A percentile compares a stretch with the other conserved stretches of the same genome.
These are phyloP conservation scores for Remersonia thermophila DNA, from an alignment of 2,329 filamentous ascomycete genomes.

Conservation along the genomic window DNA sequence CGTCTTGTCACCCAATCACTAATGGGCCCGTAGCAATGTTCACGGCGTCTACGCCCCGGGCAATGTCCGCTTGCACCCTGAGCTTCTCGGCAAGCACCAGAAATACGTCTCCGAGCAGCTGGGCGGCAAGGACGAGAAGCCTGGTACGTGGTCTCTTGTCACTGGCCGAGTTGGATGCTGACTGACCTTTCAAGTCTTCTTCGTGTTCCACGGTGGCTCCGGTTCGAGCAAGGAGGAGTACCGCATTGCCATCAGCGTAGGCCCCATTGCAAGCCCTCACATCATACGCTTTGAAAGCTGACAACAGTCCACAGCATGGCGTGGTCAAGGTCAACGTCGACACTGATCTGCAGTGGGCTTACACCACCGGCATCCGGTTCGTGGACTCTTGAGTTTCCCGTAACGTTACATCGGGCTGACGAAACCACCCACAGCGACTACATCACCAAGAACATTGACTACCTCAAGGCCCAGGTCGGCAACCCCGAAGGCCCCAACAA, in stretches of 20 bases:
- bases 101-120: slow-evolving; percentile 75
- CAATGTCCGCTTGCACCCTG: slow-evolving; percentile 93
- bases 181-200: slow-evolving; percentile 50
- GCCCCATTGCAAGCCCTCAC: neutral
- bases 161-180: neutral
- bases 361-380: slow-evolving; percentile 70
- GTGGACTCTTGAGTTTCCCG: neutral
- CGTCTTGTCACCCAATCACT: neutral
- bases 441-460: slow-evolving; percentile 88
- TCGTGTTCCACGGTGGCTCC: slow-evolving; percentile 98
- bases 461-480: slow-evolving; percentile 73
- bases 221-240: slow-evolving; percentile 87
- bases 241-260: slow-evolving; percentile 57
- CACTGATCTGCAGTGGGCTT: slow-evolving; percentile 94
- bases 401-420: neutral
- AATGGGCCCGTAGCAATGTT: slow-evolving; percentile 52
- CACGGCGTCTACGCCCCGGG: slow-evolving; percentile 95
- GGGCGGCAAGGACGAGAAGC: slow-evolving; percentile 63
- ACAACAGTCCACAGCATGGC: slow-evolving; percentile 33
- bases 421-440: slow-evolving; percentile 47
- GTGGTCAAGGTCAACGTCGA: slow-evolving; percentile 99
- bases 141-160: slow-evolving; percentile 26
- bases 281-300: neutral
- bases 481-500: slow-evolving; percentile 90
- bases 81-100: slow-evolving; percentile 96